A percentile compares a stretch with the other conserved stretches of the same genome.
These are phyloP conservation scores for Alternaria tenuissima DNA, from an alignment of 2,329 filamentous ascomycete species.

Conservation along the genomic window DNA sequence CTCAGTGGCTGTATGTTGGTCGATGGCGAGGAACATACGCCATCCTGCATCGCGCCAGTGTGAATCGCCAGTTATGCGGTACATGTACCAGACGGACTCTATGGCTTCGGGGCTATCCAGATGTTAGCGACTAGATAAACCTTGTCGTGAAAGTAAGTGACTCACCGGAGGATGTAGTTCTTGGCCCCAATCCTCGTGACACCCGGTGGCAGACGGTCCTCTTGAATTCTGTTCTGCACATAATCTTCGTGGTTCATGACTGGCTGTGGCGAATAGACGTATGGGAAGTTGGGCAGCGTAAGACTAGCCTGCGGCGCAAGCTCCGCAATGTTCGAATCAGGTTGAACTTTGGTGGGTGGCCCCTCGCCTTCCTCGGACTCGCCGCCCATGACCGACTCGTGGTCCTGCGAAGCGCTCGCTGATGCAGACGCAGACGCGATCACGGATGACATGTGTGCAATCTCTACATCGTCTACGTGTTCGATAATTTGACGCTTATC, in stretches of 20 bases:
- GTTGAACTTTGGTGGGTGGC: constrained; percentile 35
- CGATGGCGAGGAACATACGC: constrained; percentile 74
- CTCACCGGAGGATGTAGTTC: constrained; percentile 68
- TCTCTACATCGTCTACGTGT: constrained; percentile 32
- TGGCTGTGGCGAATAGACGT: constrained; percentile 40
- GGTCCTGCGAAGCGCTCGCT: constrained; percentile 11
- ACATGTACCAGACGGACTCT: constrained; percentile 81
- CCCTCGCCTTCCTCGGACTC: constrained; percentile 32
- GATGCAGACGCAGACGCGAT: constrained; percentile 10
- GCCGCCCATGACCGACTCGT: constrained; percentile 27
- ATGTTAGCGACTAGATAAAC: constrained; percentile 1
- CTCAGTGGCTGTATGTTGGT: constrained; percentile 67
- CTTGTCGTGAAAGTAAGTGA: background rate
- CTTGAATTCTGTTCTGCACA: constrained; percentile 48
- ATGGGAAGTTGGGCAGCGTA: constrained; percentile 39
- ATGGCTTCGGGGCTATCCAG: constrained; percentile 72
- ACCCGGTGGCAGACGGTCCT: constrained; percentile 62
- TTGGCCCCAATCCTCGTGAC: constrained; percentile 64
- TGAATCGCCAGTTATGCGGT: constrained; percentile 73
- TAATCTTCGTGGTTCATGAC: constrained; percentile 48
- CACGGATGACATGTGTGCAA: constrained; percentile 21
- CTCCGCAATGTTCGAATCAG: constrained; percentile 19
- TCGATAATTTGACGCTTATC: constrained; percentile 40
- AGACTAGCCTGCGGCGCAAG: constrained; percentile 22
- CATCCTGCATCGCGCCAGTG: constrained; percentile 74